These are phyloP conservation scores for Chlamydomonas sp. DNA, from an alignment of 139 green algal genomes.

Conservation along the genomic window DNA sequence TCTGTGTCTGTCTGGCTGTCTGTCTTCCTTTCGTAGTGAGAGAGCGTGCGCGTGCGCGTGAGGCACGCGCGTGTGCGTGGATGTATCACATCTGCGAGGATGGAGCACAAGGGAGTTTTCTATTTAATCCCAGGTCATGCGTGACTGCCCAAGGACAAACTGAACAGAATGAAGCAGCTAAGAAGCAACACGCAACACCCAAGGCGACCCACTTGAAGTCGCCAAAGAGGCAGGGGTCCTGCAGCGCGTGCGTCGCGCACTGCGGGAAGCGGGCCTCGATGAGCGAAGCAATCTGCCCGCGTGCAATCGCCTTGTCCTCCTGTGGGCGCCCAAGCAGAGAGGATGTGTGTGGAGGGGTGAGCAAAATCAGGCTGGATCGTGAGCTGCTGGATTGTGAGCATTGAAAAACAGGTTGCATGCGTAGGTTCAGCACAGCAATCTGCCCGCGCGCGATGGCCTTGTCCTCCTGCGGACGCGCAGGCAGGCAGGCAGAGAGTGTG, in stretches of 20 bases:
- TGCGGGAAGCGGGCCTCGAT: conserved; percentile 35
- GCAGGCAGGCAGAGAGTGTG: background rate
- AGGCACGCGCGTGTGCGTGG: too few relatives aligned
- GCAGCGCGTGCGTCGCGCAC: conserved; percentile 35
- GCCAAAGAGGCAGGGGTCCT: conserved; percentile 70
- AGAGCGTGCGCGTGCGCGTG: too few relatives aligned
- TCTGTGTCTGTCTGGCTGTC: background rate
- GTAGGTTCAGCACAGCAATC: conserved; percentile 41
- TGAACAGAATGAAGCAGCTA: too few relatives aligned
- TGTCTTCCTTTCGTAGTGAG: background rate
- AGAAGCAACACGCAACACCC: too few relatives aligned
- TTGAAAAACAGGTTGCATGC: too few relatives aligned
- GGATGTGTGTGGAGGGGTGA: background rate
- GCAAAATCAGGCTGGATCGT: too few relatives aligned
- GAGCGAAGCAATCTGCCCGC: conserved; percentile 36
- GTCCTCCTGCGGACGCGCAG: conserved; percentile 21
- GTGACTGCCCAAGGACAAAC: too few relatives aligned
- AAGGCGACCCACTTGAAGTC: conserved; percentile 54
- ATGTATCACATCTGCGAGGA: too few relatives aligned
- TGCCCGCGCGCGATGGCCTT: conserved; percentile 41
- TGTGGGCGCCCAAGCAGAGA: background rate
- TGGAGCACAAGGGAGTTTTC: too few relatives aligned
- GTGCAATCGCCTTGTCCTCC: conserved; percentile 46
- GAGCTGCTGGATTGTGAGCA: too few relatives aligned
- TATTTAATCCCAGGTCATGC: too few relatives aligned